Base-by-base conservation (phyloP, 2,329 filamentous ascomycete genomes). In the Stemphylium vesicarium region DNA sequence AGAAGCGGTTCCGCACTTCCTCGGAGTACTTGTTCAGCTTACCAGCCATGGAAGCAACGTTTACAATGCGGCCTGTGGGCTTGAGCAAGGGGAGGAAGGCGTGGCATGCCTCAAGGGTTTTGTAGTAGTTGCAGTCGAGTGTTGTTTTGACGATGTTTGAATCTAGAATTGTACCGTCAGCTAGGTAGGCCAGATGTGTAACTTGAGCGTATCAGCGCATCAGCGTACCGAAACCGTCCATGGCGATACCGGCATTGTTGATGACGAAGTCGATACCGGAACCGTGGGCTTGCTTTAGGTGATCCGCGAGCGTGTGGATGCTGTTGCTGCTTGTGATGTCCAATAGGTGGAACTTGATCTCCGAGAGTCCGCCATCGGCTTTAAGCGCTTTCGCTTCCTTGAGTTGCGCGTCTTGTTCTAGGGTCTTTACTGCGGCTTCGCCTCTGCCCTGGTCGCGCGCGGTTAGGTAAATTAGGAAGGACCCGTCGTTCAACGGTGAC, bases 381-480 rank as follows among this genome's bases (percentile, higher is more conserved):
- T 62, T 59, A 8, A 84, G 70, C 1, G 78, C 81, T 61, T 80
- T 80, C 16, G 80, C 79, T 32, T 77, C 53, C 56, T 79, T 78
- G 29, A 84, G 63, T 39, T 78, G 74, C 1, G 73, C 62, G 55
- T 84, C 82, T 29, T 72, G 60, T 15, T 77, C 66, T 7, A 84
- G 73, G 7, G 68, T 62, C 11, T 77, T 70, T 11, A 83, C 59
- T 0, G 82, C 82, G 35, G 77, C 77, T 63, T 80, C 77, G 33
- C 82, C 82, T 47, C 80, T 70, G 24, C 74, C 65, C 39, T 76
- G 64, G 43, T 82, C 81, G 49, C 82, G 80, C 0, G 82, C 80
- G 2, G 82, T 83, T 2, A 84, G 75, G 68, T 84, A 85, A 50
- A 84, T 81, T 31, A 82, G 71, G 22, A 84, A 74, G 2, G 79